Percentiles rank a stretch among this genome's conserved stretches.
These are phyloP conservation scores for Moniliophthora roreri DNA, from an alignment of 1,284 basidiomycete genomes.

Conservation along the genomic window DNA sequence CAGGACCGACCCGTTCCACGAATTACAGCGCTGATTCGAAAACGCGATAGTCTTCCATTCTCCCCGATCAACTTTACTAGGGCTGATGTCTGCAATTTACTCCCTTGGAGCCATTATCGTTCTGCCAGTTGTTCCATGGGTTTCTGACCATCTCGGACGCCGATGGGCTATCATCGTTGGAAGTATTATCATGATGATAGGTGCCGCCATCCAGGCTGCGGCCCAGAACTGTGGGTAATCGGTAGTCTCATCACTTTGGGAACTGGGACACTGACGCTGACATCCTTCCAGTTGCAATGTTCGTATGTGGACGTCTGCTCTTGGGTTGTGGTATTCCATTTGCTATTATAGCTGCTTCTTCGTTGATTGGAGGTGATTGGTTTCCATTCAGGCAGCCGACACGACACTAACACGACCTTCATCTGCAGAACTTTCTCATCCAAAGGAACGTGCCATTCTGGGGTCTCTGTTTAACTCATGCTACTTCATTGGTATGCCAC, in stretches of 20 bases:
- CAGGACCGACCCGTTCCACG: background rate
- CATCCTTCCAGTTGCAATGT: constrained; percentile 45
- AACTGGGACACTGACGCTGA: background rate
- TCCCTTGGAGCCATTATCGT: constrained; percentile 54
- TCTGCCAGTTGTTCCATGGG: constrained; percentile 40
- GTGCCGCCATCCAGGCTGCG: constrained; percentile 43
- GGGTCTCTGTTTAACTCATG: constrained; percentile 50
- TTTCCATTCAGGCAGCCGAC: background rate
- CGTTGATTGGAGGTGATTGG: constrained; percentile 42
- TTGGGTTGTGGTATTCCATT: constrained; percentile 49
- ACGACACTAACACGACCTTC: background rate
- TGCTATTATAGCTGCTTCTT: constrained; percentile 47
- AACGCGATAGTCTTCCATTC: constrained; percentile 41
- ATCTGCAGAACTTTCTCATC: constrained; percentile 43
- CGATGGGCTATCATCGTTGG: constrained; percentile 43
- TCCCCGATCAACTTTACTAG: constrained; percentile 49
- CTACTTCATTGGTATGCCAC: constrained; percentile 38
- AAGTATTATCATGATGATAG: constrained; percentile 46
- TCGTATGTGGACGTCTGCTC: constrained; percentile 46
- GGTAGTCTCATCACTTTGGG: background rate
- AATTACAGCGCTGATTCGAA: background rate
- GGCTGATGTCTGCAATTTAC: constrained; percentile 53
- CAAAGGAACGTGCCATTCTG: constrained; percentile 46
- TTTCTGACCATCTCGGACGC: constrained; percentile 45
- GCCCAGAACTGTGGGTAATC: constrained; percentile 42